A percentile compares a stretch with the other conserved stretches of the same genome.
phyloP scores from a whole-genome alignment of 2,329 filamentous ascomycete genomes.

The Claviceps purpurea region DNA sequence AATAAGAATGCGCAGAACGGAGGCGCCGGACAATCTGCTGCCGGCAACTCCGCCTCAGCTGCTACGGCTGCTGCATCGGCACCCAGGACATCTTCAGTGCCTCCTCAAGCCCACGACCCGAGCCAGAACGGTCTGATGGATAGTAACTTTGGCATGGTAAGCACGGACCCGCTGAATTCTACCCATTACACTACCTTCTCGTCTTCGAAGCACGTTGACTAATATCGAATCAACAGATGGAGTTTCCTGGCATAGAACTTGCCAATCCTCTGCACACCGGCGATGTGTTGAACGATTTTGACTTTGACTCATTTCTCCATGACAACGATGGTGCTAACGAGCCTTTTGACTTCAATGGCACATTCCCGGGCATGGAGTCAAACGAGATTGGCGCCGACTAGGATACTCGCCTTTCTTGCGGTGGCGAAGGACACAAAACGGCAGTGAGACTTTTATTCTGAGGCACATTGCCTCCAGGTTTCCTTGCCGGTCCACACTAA shows the following conservation, averaged over 20 bases:
- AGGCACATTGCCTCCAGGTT: conserved; percentile 11
- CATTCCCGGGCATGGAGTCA: conserved; percentile 39
- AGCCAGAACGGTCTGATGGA: conserved; percentile 37
- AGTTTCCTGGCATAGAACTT: conserved; percentile 39
- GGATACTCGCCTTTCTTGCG: conserved; percentile 3
- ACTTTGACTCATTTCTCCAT: conserved; percentile 55
- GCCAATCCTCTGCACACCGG: conserved; percentile 38
- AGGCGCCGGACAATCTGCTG: conserved; percentile 12
- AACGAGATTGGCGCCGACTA: conserved; percentile 46
- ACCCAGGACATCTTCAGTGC: conserved; percentile 18
- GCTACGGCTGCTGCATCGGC: conserved; percentile 15
- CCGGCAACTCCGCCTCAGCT: conserved; percentile 1
- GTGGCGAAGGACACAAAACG: neutral
- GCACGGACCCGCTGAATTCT: conserved; percentile 7
- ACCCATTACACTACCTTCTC: neutral
- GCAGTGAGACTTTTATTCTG: conserved; percentile 1
- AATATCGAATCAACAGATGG: conserved; percentile 18
- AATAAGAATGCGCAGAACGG: conserved; percentile 18
- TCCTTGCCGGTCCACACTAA: neutral
- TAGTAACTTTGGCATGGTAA: conserved; percentile 32
- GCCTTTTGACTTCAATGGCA: conserved; percentile 40
- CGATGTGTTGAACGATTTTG: conserved; percentile 53
- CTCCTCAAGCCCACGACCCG: conserved; percentile 29
- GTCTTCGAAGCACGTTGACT: conserved; percentile 2
- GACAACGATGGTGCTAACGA: conserved; percentile 31